Evolutionary conservation across 352 stramenopile species (phyloP), one percentile per base, ranked within the genome.

Genomic region (Blastocystis sp.): DNA sequence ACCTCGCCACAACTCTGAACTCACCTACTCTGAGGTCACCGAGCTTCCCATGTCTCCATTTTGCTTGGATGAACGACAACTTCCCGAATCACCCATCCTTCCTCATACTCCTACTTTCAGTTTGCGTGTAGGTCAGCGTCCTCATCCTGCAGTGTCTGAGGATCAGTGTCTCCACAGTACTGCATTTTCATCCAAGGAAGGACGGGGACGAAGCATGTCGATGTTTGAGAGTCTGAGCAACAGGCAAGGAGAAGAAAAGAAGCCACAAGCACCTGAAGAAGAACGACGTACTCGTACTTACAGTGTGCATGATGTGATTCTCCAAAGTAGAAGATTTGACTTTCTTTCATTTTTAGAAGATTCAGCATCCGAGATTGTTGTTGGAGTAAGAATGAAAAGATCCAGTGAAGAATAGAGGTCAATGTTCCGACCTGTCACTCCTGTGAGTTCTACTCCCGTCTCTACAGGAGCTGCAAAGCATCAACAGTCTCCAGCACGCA

Each of bases 291-390:
- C 16, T 16, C 71, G 71, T 2, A 46, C 46, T 2, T 83, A 65
- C 54, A 83, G 71, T 42, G 71, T 83, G 29, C 71, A 83, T 43
- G 71, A 83, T 63, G 52, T 66, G 5, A 83, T 83, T 83, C 54
- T 83, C 2, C 71, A 83, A 43, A 59, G 21, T 19, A 66, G 27
- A 3, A 29, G 21, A 35, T 21, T 37, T 19, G 19, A 2, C 19
- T 32, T n/a, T 5, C 6, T 32, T 32, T 61, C 19, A 61, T n/a
- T 32, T 32, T 7, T 14, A 61, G 54, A n/a, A 61, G 35, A 51
- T 6, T 5, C 65, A 52, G 11, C 37, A n/a, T 19, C 65, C 21
- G 21, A 77, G 3, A n/a, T 35, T 42, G 65, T 54, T 51, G 65
- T 29, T 24, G 1, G 24, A 24, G 59, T 35, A 43, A 12, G 32